Evolutionary conservation across 2,329 filamentous ascomycete species (phyloP).

Genomic region (Calycina herbarum): DNA sequence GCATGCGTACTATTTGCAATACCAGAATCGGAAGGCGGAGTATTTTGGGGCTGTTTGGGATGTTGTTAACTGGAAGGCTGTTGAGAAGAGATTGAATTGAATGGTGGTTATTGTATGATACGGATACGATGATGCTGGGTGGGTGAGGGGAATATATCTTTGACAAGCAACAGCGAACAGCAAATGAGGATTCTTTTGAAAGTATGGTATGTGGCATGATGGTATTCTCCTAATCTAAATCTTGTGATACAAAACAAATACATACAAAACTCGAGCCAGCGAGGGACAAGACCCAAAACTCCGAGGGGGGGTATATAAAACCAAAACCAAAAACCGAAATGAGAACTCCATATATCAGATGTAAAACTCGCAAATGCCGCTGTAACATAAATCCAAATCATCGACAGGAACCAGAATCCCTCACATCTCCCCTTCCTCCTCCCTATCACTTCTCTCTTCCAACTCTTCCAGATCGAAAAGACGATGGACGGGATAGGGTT

Average conservation of each 20-base stretch:
- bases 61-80: constrained; percentile 93
- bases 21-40: constrained; percentile 95
- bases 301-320: constrained; percentile 1
- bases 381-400: too few relatives aligned
- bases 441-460: too few relatives aligned
- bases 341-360: neutral
- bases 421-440: too few relatives aligned
- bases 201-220: neutral
- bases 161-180: neutral
- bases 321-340: neutral
- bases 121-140: neutral
- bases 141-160: neutral
- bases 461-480: too few relatives aligned
- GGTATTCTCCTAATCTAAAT: neutral
- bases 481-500: too few relatives aligned
- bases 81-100: constrained; percentile 68
- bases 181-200: neutral
- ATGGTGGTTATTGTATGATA: constrained; percentile 9
- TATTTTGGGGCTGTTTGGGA: constrained; percentile 95
- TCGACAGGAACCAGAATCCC: neutral
- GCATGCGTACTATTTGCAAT: constrained; percentile 94
- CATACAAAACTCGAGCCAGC: neutral
- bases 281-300: neutral
- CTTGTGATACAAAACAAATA: neutral
- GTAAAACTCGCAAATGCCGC: neutral